Evolutionary conservation across 805 yeast species (phyloP).

Genomic region (Candida chauliodis): DNA sequence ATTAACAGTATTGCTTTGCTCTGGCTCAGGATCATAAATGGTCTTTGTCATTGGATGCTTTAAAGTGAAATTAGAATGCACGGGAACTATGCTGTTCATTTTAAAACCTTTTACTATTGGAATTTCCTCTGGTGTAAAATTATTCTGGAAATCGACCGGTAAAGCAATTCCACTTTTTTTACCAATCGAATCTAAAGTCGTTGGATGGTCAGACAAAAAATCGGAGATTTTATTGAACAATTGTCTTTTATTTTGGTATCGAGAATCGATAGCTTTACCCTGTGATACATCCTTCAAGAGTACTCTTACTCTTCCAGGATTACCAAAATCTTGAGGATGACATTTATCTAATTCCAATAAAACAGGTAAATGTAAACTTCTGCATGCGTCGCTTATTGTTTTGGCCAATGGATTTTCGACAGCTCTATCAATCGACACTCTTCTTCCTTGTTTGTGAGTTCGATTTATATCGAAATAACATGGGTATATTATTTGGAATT

Average conservation of each 20-base stretch:
- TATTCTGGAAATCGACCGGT: constrained; percentile 53
- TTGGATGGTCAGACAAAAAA: constrained; percentile 63
- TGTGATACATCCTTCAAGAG: constrained; percentile 46
- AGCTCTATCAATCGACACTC: constrained; percentile 66
- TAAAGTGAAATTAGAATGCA: constrained; percentile 73
- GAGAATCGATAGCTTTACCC: constrained; percentile 29
- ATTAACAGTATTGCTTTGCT: constrained; percentile 26
- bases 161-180: constrained; percentile 52
- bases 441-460: constrained; percentile 76
- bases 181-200: constrained; percentile 57
- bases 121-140: constrained; percentile 52
- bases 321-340: constrained; percentile 97
- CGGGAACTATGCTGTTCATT: constrained; percentile 86
- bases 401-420: constrained; percentile 87
- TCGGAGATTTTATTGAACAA: constrained; percentile 57
- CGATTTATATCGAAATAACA: constrained; percentile 84
- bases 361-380: constrained; percentile 33
- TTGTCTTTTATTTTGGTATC: constrained; percentile 52
- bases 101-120: constrained; percentile 83
- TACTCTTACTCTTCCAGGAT: constrained; percentile 93
- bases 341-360: constrained; percentile 75
- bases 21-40: constrained; percentile 56
- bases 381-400: constrained; percentile 72
- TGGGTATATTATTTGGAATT: constrained; percentile 79
- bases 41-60: constrained; percentile 79